A percentile compares a stretch with the other conserved stretches of the same genome.
Conservation (phyloP, 192 early-diverging fungal genomes). For the Coemansia sp. region DNA sequence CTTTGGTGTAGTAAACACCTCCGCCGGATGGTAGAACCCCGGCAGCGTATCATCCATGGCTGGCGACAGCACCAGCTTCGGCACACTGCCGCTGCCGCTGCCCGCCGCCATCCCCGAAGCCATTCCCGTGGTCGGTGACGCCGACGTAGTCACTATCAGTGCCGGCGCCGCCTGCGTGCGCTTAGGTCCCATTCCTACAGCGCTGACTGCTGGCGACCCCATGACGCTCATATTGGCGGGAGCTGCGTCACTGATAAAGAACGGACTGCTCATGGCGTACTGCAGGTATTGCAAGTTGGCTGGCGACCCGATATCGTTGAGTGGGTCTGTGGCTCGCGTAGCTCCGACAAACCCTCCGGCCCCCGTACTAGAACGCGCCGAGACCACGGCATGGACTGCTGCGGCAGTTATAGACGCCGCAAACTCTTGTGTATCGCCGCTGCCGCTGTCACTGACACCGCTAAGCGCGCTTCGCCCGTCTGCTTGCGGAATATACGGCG, state of each 20-base stretch:
- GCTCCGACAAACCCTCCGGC: neutral
- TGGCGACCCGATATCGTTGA: constrained; percentile 48
- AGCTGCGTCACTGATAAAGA: constrained; percentile 16
- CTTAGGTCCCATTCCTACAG: constrained; percentile 19
- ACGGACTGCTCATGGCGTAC: constrained; percentile 38
- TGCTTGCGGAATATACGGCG: constrained; percentile 51
- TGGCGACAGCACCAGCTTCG: constrained; percentile 15
- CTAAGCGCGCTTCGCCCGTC: constrained; percentile 18
- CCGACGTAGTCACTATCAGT: constrained; percentile 23
- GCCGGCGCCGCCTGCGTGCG: constrained; percentile 13
- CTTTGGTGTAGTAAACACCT: constrained; percentile 49
- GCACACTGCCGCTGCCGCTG: neutral
- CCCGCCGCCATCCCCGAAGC: no score
- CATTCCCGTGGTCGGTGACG: constrained; percentile 4
- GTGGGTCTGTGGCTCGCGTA: constrained; percentile 41
- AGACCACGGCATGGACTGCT: neutral
- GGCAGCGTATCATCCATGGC: constrained; percentile 14
- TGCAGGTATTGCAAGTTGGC: constrained; percentile 41
- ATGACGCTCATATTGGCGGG: constrained; percentile 9
- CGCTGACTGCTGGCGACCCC: constrained; percentile 20
- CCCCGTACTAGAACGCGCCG: constrained; percentile 1
- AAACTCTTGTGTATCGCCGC: neutral
- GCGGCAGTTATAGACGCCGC: constrained; percentile 6
- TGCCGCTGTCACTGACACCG: neutral
- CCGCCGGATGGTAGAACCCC: constrained; percentile 36